Base-by-base conservation (phyloP, 768 basidiomycete species). In the Lentinus brumalis region DNA sequence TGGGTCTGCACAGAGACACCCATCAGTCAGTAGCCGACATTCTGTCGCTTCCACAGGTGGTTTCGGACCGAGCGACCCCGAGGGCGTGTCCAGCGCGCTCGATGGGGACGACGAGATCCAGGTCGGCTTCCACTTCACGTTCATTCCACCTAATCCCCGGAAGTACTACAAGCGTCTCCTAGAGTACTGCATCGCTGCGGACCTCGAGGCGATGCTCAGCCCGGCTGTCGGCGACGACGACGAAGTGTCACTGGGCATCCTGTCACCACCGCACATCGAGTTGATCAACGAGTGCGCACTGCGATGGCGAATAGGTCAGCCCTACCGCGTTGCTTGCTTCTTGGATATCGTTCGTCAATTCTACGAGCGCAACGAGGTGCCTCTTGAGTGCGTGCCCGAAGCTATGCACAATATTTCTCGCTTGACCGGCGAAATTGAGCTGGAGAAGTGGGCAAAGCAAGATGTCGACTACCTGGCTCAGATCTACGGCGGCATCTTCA, bases 181-280 rank as follows among this genome's bases (percentile, higher is more conserved):
- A 31, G 88, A 93, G 71, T 79, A 84, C 56, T 94, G 94, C 70
- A 84, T 99, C 49, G 80, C 88, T 29, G 81, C 83, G 30, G 97
- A 99, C 72, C 78, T 98, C 59, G 92, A 94, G 69, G 84, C 87
- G 40, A 94, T 99, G 91, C 81, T 90, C 51, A 89, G 89, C 49
- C 90, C 92, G 5, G 90, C 91, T 59, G 88, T 98, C n/a, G 89
- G 94, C 49, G 93, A 94, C 66, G 91, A 93, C 66, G 93, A 98
- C 66, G 95, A 98, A 76, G 96, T 99, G 15, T 92, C 95, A 0
- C 78, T 98, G 40, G 92, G 93, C 7, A 98, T 99, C 58, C 76
- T 99, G 16, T 93, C 93, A 4, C 70, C 83, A 1, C 71, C 82
- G 11, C 93, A 98, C 70, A 79, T 93, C 44, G 89, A 91, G 58